phyloP scores from a whole-genome alignment of 2,329 filamentous ascomycete genomes.

The Fusarium chaquense region DNA sequence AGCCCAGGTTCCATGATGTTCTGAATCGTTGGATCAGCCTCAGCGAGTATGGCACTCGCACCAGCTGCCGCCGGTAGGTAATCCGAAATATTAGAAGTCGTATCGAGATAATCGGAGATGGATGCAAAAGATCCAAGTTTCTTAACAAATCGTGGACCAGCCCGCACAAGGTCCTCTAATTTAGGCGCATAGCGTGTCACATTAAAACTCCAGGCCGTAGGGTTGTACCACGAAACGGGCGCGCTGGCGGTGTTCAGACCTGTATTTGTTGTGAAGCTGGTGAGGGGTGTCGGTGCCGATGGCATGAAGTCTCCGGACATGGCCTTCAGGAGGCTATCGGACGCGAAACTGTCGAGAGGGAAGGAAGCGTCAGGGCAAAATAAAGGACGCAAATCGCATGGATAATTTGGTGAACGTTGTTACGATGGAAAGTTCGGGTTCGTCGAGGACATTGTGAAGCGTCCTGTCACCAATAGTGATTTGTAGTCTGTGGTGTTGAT shows the following conservation, averaged over 20 bases:
- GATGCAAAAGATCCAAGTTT: slow-evolving; percentile 74
- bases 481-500: slow-evolving; percentile 25
- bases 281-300: slow-evolving; percentile 36
- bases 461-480: slow-evolving; percentile 30
- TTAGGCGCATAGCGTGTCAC: slow-evolving; percentile 72
- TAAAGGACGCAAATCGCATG: background rate
- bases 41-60: slow-evolving; percentile 38
- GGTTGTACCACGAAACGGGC: slow-evolving; percentile 62
- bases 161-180: slow-evolving; percentile 75
- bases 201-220: slow-evolving; percentile 69
- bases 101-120: slow-evolving; percentile 69
- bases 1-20: slow-evolving; percentile 49
- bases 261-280: slow-evolving; percentile 34
- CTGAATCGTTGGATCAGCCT: slow-evolving; percentile 43
- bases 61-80: slow-evolving; percentile 39
- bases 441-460: slow-evolving; percentile 42
- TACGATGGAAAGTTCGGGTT: slow-evolving; percentile 25
- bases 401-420: slow-evolving; percentile 7
- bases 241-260: slow-evolving; percentile 19
- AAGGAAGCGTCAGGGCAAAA: background rate
- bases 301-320: slow-evolving; percentile 44
- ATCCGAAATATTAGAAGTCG: slow-evolving; percentile 56
- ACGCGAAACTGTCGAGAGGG: slow-evolving; percentile 8
- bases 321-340: slow-evolving; percentile 25
- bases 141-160: slow-evolving; percentile 76